phyloP scores from a whole-genome alignment of 306 rosid species.

The Vigna nakashimae region DNA sequence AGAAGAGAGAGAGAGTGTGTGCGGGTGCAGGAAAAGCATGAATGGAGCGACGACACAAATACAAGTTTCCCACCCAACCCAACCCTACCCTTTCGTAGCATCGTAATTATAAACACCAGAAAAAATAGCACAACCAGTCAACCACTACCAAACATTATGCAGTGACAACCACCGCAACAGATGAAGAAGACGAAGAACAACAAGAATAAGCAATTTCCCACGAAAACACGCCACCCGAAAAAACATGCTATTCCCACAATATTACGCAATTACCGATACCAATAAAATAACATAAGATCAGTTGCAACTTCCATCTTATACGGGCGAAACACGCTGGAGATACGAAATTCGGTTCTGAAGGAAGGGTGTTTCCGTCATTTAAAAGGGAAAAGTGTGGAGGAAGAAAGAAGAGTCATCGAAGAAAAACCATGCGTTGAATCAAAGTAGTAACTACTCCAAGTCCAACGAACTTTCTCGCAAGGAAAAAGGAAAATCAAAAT shows the following conservation, averaged over 20 bases:
- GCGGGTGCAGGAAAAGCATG: slow-evolving; percentile 35
- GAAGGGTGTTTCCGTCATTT: slow-evolving; percentile 53
- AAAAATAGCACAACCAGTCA: slow-evolving; percentile 61
- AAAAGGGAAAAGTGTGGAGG: neutral
- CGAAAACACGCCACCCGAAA: slow-evolving; percentile 83
- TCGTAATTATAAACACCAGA: slow-evolving; percentile 16
- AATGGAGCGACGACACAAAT: slow-evolving; percentile 34
- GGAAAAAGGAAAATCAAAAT: too few relatives aligned
- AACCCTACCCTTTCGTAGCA: neutral
- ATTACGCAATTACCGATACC: slow-evolving; percentile 38
- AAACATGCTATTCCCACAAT: neutral
- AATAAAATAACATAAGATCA: neutral
- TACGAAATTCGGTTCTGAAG: neutral
- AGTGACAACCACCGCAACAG: slow-evolving; percentile 15
- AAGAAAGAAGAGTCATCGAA: neutral
- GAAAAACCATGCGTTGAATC: slow-evolving; percentile 49
- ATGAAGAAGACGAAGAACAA: too few relatives aligned
- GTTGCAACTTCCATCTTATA: neutral
- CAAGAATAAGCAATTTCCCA: slow-evolving; percentile 53
- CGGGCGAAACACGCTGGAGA: neutral
- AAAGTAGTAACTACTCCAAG: slow-evolving; percentile 43
- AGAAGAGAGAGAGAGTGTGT: neutral
- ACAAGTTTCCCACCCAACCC: slow-evolving; percentile 37
- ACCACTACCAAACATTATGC: slow-evolving; percentile 58
- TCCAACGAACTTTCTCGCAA: neutral